These are phyloP conservation scores for Aspergillus wentii DNA, from an alignment of 495 filamentous ascomycete genomes.

Conservation along the genomic window DNA sequence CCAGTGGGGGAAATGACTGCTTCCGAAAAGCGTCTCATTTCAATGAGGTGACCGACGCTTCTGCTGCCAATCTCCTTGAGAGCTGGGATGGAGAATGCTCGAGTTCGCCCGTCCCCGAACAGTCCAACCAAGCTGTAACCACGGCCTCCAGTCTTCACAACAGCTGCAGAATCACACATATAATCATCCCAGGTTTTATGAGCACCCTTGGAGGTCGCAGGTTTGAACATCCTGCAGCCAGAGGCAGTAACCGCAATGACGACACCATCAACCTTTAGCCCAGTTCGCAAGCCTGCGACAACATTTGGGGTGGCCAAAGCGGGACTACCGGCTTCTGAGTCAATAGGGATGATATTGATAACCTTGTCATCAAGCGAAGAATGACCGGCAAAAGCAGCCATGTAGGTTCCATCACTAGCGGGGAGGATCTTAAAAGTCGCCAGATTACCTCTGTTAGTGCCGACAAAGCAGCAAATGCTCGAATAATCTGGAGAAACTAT, in stretches of 20 bases:
- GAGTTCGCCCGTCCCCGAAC: slow-evolving; percentile 72
- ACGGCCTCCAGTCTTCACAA: slow-evolving; percentile 65
- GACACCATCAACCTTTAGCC: slow-evolving; percentile 65
- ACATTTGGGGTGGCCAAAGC: slow-evolving; percentile 69
- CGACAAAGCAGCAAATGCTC: slow-evolving; percentile 87
- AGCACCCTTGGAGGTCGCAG: slow-evolving; percentile 77
- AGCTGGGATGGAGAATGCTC: slow-evolving; percentile 78
- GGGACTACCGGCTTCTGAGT: slow-evolving; percentile 67
- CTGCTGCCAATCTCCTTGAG: slow-evolving; percentile 78
- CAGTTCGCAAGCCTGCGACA: slow-evolving; percentile 67
- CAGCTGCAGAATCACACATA: slow-evolving; percentile 69
- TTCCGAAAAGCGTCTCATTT: slow-evolving; percentile 64
- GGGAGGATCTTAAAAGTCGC: slow-evolving; percentile 89
- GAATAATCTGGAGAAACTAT: slow-evolving; percentile 62
- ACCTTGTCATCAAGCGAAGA: slow-evolving; percentile 64
- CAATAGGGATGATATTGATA: slow-evolving; percentile 70
- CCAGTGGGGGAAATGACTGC: slow-evolving; percentile 69
- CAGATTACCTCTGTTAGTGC: slow-evolving; percentile 77
- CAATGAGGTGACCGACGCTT: slow-evolving; percentile 57
- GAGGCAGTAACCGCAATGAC: slow-evolving; percentile 64
- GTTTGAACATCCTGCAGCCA: slow-evolving; percentile 80
- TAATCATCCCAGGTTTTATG: slow-evolving; percentile 82
- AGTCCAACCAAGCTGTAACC: slow-evolving; percentile 77
- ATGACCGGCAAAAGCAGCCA: slow-evolving; percentile 65
- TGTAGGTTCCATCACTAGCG: slow-evolving; percentile 60